A percentile compares a stretch with the other conserved stretches of the same genome.
Conservation (phyloP, 23 red algal genomes). For the Cyanidioschyzon merolae region DNA sequence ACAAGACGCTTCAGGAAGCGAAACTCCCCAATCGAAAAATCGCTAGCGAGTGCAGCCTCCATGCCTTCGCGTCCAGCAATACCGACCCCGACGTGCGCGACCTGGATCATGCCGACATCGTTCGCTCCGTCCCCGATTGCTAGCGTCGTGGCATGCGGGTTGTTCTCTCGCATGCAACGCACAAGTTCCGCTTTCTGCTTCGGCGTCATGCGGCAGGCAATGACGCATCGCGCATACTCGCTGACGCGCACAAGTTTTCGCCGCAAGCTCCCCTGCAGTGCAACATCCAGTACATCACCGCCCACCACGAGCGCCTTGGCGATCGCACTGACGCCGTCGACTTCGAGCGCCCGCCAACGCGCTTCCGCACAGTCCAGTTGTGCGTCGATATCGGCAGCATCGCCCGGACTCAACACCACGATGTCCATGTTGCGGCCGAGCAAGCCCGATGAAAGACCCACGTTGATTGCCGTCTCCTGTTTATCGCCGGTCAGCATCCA, state of each 20-base stretch:
- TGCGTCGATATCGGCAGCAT: constrained; percentile 51
- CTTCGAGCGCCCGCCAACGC: constrained; percentile 44
- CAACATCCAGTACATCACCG: constrained; percentile 62
- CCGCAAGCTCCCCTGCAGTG: constrained; percentile 34
- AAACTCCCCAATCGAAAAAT: constrained; percentile 86
- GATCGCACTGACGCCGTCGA: constrained; percentile 33
- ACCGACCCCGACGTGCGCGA: constrained; percentile 92
- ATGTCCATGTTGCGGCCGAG: constrained; percentile 74
- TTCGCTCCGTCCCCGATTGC: constrained; percentile 97
- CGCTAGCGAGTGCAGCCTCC: constrained; percentile 75
- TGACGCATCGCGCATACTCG: constrained; percentile 47
- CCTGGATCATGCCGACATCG: constrained; percentile 99
- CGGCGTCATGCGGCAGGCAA: constrained; percentile 79
- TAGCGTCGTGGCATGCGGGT: constrained; percentile 49
- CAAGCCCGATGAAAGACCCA: constrained; percentile 80
- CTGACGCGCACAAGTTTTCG: constrained; percentile 48
- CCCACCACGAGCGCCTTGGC: constrained; percentile 55
- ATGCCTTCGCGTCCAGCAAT: constrained; percentile 79
- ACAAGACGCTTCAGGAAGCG: constrained; percentile 76
- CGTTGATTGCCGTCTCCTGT: constrained; percentile 94
- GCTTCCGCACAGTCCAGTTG: constrained; percentile 63
- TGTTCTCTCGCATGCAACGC: constrained; percentile 46
- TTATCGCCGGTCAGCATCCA: constrained; percentile 99
- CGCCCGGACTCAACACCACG: constrained; percentile 52
- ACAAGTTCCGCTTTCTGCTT: constrained; percentile 96